These are phyloP conservation scores for Peronospora tabacina DNA, from an alignment of 352 stramenopile genomes.

Conservation along the genomic window DNA sequence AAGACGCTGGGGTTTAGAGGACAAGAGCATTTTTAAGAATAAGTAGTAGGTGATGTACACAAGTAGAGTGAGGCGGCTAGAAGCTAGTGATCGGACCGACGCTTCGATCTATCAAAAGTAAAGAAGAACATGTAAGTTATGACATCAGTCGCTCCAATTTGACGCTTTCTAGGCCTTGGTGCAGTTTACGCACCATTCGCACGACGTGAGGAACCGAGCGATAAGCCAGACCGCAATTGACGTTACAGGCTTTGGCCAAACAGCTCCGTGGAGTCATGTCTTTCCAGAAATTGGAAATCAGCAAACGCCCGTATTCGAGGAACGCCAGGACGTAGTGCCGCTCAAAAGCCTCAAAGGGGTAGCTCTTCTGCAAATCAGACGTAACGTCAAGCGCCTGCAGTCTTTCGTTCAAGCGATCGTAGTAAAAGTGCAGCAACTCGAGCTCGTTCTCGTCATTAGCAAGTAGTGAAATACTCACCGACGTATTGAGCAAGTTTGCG, in stretches of 20 bases:
- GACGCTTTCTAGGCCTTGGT: conserved; percentile 29
- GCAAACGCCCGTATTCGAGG: conserved; percentile 56
- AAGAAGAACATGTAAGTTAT: conserved; percentile 3
- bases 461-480: conserved; percentile 44
- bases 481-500: conserved; percentile 63
- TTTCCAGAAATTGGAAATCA: conserved; percentile 61
- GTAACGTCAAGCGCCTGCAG: conserved; percentile 9
- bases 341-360: conserved; percentile 45
- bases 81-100: neutral
- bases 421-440: conserved; percentile 49
- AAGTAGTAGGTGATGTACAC: neutral
- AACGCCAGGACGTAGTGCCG: conserved; percentile 52
- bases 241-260: conserved; percentile 29
- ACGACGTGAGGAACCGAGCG: conserved; percentile 54
- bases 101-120: neutral
- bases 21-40: neutral
- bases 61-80: neutral
- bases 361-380: conserved; percentile 13
- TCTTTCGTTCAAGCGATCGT: conserved; percentile 27
- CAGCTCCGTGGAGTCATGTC: conserved; percentile 42
- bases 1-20: neutral
- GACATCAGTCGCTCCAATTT: conserved; percentile 28
- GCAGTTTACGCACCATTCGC: conserved; percentile 45
- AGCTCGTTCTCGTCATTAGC: conserved; percentile 21
- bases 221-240: conserved; percentile 68